Base-by-base conservation (phyloP, 2,329 filamentous ascomycete species). In the Talaromyces sp. region DNA sequence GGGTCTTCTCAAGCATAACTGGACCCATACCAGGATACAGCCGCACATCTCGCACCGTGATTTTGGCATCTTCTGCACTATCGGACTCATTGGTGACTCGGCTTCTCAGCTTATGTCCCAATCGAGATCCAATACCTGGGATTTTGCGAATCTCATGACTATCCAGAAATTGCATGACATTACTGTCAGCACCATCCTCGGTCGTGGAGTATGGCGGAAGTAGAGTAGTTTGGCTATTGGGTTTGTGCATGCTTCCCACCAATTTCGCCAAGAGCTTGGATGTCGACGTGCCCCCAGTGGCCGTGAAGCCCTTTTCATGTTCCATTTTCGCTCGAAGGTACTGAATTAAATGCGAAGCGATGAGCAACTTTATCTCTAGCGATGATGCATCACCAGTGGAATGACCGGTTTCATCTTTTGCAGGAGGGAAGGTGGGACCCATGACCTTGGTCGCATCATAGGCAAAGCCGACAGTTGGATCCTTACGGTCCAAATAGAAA, bases 261-360 rank as follows among this genome's bases (percentile, higher is more conserved):
- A 97, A 80, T 71, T 97, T 97, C 53, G 89, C 86, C 10, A 96
- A 78, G 4, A 93, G 73, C 71, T 97, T 97, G 65, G 88, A 93
- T 0, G 90, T 95, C 2, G 91, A 88, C 19, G 97, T 85, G 3
- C 93, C 93, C 37, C 90, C 91, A 1, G 92, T 93, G 24, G 88
- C 88, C 0, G 91, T 96, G 72, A 93, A 96, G 1, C 91, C 90
- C 65, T 86, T 87, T 41, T 90, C 80, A 41, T 86, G 78, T 65
- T 95, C 89, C 10, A 97, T 77, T 65, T 84, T 82, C 51, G 81
- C 76, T 11, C 93, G 86, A 22, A 97, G 72, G 67, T 93, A 80
- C 27, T 83, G 78, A 4, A 91, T 91, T 29, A 97, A 76, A 72
- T 97, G 91, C 10, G 91, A 94, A 4, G 85, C 92, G 8, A 97